Evolutionary conservation across 805 yeast species (phyloP), one percentile per base, ranked within the genome.

Genomic region (Ogataea naganishii): DNA sequence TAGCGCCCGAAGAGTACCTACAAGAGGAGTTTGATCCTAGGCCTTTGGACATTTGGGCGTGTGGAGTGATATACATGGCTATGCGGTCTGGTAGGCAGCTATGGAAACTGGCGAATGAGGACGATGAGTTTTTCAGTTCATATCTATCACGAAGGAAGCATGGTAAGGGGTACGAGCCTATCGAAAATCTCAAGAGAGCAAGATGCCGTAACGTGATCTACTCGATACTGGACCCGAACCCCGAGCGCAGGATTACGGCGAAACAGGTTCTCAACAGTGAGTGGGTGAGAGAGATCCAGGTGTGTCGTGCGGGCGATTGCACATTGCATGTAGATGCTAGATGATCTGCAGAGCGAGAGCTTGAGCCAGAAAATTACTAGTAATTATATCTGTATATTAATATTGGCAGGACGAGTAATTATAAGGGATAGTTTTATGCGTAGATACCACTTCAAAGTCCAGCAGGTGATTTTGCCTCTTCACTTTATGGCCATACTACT

Each of bases 1-100:
- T 86, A 46, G 94, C 95, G 0, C 95, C 96, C 0, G 96, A 85
- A 55, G 92, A 80, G 41, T 80, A 75, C 51, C 62, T 69, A 3
- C 57, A 50, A 36, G 59, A 67, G 23, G 75, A 73, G 45, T 85
- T 82, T 53, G 95, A 85, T 55, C 81, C 94, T 2, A 58, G 95
- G 33, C 68, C 80, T 20, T 80, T 81, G 6, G 95, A 85, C 57
- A 74, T 84, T 21, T 85, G 96, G 96, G 76, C 95, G 0, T 83
- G 94, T 60, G 95, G 95, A 29, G 89, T 85, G 8, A 84, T 85
- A 20, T 85, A 81, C 49, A 79, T 85, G 84, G 94, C 94, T 6
- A 80, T 85, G 89, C 64, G 96, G 44, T 83, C 96, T 0, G 98
- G 97, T 4, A 65, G 95, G 31, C 95, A 89, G 47, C 57, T 92